These are phyloP conservation scores for Pholiota adiposa DNA, from an alignment of 1,284 basidiomycete species.

Conservation along the genomic window DNA sequence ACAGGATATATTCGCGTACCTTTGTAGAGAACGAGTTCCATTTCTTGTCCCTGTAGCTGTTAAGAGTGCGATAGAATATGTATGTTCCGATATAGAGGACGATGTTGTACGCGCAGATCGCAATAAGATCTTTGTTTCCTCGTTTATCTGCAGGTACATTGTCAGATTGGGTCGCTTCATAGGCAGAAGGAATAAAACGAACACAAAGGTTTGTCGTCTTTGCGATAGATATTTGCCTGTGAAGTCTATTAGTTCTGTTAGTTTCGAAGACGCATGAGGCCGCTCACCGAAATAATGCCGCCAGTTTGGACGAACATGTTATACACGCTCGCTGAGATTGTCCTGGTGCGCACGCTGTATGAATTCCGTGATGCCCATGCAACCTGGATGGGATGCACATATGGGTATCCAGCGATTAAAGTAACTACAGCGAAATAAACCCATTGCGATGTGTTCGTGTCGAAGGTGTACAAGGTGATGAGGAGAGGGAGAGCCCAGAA, in stretches of 20 bases:
- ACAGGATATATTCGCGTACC: slow-evolving; percentile 34
- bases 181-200: slow-evolving; percentile 20
- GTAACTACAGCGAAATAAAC: slow-evolving; percentile 60
- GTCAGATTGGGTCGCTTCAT: neutral
- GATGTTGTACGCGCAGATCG: slow-evolving; percentile 49
- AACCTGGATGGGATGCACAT: slow-evolving; percentile 52
- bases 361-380: slow-evolving; percentile 69
- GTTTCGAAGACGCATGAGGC: neutral
- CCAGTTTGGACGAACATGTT: slow-evolving; percentile 69
- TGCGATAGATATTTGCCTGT: slow-evolving; percentile 49
- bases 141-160: slow-evolving; percentile 41
- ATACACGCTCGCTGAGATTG: slow-evolving; percentile 60
- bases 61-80: slow-evolving; percentile 59
- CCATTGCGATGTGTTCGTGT: slow-evolving; percentile 57
- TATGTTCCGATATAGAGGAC: slow-evolving; percentile 53
- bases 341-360: slow-evolving; percentile 56
- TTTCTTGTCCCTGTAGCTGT: slow-evolving; percentile 49
- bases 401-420: slow-evolving; percentile 57
- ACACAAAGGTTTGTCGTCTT: slow-evolving; percentile 56
- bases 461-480: slow-evolving; percentile 59
- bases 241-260: slow-evolving; percentile 20
- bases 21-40: slow-evolving; percentile 56
- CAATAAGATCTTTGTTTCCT: slow-evolving; percentile 49
- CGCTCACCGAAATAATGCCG: slow-evolving; percentile 35
- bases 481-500: slow-evolving; percentile 67